Evolutionary conservation across 2,329 filamentous ascomycete genomes (phyloP), one percentile per base, ranked within the genome.

Genomic region (Penicillium concentricum): DNA sequence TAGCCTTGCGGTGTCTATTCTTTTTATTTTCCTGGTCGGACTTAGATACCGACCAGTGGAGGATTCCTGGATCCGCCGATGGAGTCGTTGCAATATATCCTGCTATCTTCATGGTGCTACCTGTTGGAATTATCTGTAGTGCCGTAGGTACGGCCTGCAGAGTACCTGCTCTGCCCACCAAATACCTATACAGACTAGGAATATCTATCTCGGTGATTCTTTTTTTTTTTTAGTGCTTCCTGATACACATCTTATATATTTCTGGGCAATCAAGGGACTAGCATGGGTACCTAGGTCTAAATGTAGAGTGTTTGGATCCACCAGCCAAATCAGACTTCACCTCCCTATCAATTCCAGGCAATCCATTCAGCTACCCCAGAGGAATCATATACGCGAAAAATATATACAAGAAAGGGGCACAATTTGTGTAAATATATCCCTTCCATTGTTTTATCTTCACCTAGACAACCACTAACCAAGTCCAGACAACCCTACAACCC

Each of bases 61-160:
- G 20, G 39, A 32, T 32, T 13, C 9, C 8, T 41, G 34, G 16
- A 32, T 35, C 35, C 9, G 26, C 28, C 35, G 35, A 41, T 26
- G 35, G 44, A 34, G 35, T 54, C 38, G 51, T 47, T 47, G 44
- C 61, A 63, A 60, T 63, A 53, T 52, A 63, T 56, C 39, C 39
- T 46, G 51, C 41, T 26, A 13, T 44, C 34, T 44, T 35, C 20
- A 16, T 54, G 44, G 26, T 34, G 15, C 20, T 37, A 10, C 45
- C 28, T 32, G 42, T 44, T 32, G 28, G 43, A 41, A 52, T 55
- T 51, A 18, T 46, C 45, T 32, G 20, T 57, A 41, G 41, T 46
- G 37, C 10, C 7, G 16, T 49, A 39, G 13, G n/a, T 26, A 26
- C 20, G 34, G 24, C 10, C n/a, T 49, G 24, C 13, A 16, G n/a